Evolutionary conservation across 2,329 filamentous ascomycete genomes (phyloP).

Genomic region (Epichloe sylvatica): DNA sequence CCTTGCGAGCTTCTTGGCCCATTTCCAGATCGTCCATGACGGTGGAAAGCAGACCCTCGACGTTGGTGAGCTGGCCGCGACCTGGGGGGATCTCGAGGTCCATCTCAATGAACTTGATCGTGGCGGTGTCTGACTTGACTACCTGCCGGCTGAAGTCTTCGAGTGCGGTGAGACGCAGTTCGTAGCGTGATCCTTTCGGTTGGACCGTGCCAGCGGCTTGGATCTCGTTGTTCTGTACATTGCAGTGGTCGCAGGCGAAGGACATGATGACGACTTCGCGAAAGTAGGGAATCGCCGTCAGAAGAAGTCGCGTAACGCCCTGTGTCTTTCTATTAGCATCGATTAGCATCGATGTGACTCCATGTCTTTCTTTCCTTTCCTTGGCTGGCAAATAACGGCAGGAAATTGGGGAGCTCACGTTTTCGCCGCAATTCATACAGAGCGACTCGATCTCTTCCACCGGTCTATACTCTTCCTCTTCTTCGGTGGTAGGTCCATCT

Average conservation of each 20-base stretch:
- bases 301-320: constrained; percentile 73
- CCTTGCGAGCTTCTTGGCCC: constrained; percentile 71
- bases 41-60: constrained; percentile 72
- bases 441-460: constrained; percentile 63
- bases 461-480: constrained; percentile 39
- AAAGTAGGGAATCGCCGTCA: constrained; percentile 92
- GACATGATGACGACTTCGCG: constrained; percentile 96
- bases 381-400: not conserved
- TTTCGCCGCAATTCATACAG: constrained; percentile 75
- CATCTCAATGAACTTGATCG: constrained; percentile 77
- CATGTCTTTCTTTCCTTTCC: not conserved
- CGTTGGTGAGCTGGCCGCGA: constrained; percentile 80
- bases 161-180: constrained; percentile 58
- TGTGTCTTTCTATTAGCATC: constrained; percentile 20
- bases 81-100: constrained; percentile 93
- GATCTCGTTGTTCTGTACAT: constrained; percentile 83
- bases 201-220: constrained; percentile 88
- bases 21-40: constrained; percentile 69
- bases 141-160: constrained; percentile 75
- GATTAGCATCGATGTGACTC: not conserved
- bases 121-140: constrained; percentile 79
- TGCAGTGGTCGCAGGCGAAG: constrained; percentile 82
- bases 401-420: constrained; percentile 36
- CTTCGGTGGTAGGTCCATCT: constrained; percentile 20
- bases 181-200: constrained; percentile 72